These are phyloP conservation scores for Xylaria hypoxylon DNA, from an alignment of 2,329 filamentous ascomycete genomes.

Conservation along the genomic window DNA sequence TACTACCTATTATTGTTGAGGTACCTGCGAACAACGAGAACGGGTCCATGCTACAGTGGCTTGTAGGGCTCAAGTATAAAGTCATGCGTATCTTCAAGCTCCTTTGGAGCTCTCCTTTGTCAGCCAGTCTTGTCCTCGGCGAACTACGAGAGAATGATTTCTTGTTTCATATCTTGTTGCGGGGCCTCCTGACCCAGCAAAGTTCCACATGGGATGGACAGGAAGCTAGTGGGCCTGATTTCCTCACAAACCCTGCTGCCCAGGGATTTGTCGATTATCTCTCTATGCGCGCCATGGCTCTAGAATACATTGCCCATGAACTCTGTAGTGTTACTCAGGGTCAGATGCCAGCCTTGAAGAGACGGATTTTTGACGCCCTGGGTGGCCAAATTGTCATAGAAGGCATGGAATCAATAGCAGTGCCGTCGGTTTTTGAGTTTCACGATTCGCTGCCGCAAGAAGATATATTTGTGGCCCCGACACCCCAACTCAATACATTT, in stretches of 20 bases:
- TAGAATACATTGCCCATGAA: constrained; percentile 88
- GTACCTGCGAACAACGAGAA: constrained; percentile 74
- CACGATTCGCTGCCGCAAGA: constrained; percentile 83
- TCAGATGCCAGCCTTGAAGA: constrained; percentile 76
- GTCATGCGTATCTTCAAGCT: constrained; percentile 79
- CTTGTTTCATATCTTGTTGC: constrained; percentile 79
- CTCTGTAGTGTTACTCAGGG: constrained; percentile 80
- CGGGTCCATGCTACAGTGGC: constrained; percentile 72
- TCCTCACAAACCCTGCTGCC: constrained; percentile 76
- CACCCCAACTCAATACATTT: constrained; percentile 70
- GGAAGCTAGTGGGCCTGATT: constrained; percentile 69
- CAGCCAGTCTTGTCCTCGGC: constrained; percentile 77
- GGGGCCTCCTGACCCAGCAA: constrained; percentile 76
- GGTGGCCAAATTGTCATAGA: constrained; percentile 78
- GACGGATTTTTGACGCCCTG: constrained; percentile 77
- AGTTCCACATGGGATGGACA: constrained; percentile 80
- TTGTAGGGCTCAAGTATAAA: constrained; percentile 75
- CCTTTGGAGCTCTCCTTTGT: constrained; percentile 86
- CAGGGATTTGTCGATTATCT: constrained; percentile 82
- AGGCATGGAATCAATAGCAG: constrained; percentile 72
- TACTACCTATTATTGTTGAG: constrained; percentile 77
- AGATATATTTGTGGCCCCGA: constrained; percentile 61
- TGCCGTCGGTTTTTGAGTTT: constrained; percentile 87
- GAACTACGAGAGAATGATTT: constrained; percentile 85
- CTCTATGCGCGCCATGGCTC: constrained; percentile 77